Evolutionary conservation across 331 rosid genomes (phyloP), one percentile per base, ranked within the genome.

Genomic region (Rosa hybrid): DNA sequence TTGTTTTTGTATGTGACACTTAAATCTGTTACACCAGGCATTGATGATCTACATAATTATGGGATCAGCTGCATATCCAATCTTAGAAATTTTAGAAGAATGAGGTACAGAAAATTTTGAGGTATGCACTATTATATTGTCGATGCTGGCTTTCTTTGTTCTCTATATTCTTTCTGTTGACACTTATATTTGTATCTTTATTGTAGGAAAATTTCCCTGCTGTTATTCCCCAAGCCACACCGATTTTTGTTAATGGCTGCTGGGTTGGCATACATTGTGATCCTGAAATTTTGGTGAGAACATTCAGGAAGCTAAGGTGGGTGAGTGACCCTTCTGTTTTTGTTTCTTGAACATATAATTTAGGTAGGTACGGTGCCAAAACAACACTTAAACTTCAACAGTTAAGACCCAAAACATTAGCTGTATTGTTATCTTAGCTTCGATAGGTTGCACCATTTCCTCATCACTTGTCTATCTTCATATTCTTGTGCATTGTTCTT

Each of bases 261-360:
- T 95, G 98, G 99, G 88, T 93, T 86, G 99, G 99, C 18, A 93
- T 95, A 77, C 98, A 95, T 85, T 97, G 99, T 81, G 97, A 95
- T 80, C 99, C 99, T 73, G 96, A 94, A 74, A 94, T 94, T 94
- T 84, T 94, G 92, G 98, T 92, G 84, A 92, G 86, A 84, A 94
- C 98, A 21, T 84, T 92, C 76, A 92, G 96, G 83, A 87, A 86
- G 82, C 89, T 94, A 82, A 90, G 98, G 76, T 89, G 96, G 17
- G 97, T 94, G 74, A 89, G 74, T 87, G n/a, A 41, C 41, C 25
- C 76, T 82, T 63, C 4, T 62, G 53, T 39, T 69, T 38, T 65
- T 78, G 44, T 71, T 68, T 64, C 11, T 12, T 30, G 20, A 62
- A 11, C 49, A 76, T 27, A 49, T 62, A 10, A 30, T 63, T 42